These are phyloP conservation scores for Phialophora expanda DNA, from an alignment of 2,329 filamentous ascomycete genomes.

Conservation along the genomic window DNA sequence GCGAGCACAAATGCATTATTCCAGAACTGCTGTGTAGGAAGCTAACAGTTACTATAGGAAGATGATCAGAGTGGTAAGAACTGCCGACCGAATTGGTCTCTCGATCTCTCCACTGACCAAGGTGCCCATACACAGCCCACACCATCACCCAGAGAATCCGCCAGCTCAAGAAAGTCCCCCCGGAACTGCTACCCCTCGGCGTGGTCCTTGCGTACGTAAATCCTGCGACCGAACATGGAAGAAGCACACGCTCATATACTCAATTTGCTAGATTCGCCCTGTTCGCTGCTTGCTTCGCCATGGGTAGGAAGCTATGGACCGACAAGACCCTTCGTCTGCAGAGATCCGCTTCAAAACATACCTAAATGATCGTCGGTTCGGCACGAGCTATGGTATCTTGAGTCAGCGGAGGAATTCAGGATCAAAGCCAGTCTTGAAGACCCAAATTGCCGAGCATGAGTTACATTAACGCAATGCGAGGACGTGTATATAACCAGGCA, in stretches of 20 bases:
- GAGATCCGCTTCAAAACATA: slow-evolving; percentile 46
- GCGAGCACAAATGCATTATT: slow-evolving; percentile 23
- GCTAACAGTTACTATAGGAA: slow-evolving; percentile 55
- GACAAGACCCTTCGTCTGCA: slow-evolving; percentile 94
- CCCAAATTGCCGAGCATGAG: slow-evolving; percentile 38
- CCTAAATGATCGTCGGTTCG: slow-evolving; percentile 38
- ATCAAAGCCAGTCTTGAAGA: slow-evolving; percentile 5
- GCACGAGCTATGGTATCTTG: not conserved
- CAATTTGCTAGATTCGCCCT: slow-evolving; percentile 64
- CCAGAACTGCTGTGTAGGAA: not conserved
- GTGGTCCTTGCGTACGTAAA: slow-evolving; percentile 79
- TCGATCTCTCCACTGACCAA: slow-evolving; percentile 28
- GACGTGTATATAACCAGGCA: slow-evolving; percentile 46
- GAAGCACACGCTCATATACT: slow-evolving; percentile 9
- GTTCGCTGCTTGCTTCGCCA: slow-evolving; percentile 79
- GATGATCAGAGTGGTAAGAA: slow-evolving; percentile 67
- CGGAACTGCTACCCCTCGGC: slow-evolving; percentile 91
- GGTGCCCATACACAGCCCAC: slow-evolving; percentile 70
- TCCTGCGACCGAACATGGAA: not conserved
- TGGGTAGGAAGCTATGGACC: slow-evolving; percentile 77
- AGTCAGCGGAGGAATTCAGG: not conserved
- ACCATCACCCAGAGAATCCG: slow-evolving; percentile 95
- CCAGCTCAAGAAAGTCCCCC: slow-evolving; percentile 84
- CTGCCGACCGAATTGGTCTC: not conserved
- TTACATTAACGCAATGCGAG: slow-evolving; percentile 39